Percentiles rank a stretch among this genome's conserved stretches.
Conservation (phyloP, 805 yeast species). For the Nakazawaea laoshanensis region DNA sequence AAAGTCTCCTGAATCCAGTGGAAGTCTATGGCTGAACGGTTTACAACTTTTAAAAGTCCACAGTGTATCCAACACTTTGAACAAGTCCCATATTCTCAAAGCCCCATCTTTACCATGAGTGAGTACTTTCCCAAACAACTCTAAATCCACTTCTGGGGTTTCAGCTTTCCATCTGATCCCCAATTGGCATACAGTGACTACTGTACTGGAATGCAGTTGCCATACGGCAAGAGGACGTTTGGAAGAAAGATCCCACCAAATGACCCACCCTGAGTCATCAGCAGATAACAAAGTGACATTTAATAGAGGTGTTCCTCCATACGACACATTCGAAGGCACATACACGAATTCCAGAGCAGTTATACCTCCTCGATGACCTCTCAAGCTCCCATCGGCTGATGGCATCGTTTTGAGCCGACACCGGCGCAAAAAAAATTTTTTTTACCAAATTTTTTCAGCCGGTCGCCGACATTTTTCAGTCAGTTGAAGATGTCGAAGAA, state of each 20-base stretch:
- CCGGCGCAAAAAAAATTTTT: too few relatives aligned
- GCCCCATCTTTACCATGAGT: constrained; percentile 66
- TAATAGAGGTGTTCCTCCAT: constrained; percentile 14
- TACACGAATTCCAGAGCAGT: constrained; percentile 16
- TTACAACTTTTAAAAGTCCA: constrained; percentile 13
- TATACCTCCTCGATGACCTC: constrained; percentile 20
- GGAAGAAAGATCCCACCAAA: constrained; percentile 56
- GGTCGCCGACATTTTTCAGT: too few relatives aligned
- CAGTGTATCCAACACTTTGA: constrained; percentile 13
- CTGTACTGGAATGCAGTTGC: constrained; percentile 46
- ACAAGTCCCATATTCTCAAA: constrained; percentile 35
- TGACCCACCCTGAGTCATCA: constrained; percentile 55
- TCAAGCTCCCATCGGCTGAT: constrained; percentile 14
- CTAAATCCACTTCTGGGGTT: constrained; percentile 4
- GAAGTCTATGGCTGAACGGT: constrained; percentile 14
- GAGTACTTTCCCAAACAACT: constrained; percentile 30
- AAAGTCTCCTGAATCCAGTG: constrained; percentile 17
- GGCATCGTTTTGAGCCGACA: too few relatives aligned
- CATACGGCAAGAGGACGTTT: constrained; percentile 50
- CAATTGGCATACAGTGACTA: constrained; percentile 41
- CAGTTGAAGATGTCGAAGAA: too few relatives aligned
- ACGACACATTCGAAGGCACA: constrained; percentile 12
- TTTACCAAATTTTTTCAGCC: too few relatives aligned
- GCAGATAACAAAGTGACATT: constrained; percentile 38
- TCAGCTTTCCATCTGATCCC: constrained; percentile 24